Evolutionary conservation across 371 early-diverging fungal genomes (phyloP).

Genomic region (Apophysomyces trapeziformis): DNA sequence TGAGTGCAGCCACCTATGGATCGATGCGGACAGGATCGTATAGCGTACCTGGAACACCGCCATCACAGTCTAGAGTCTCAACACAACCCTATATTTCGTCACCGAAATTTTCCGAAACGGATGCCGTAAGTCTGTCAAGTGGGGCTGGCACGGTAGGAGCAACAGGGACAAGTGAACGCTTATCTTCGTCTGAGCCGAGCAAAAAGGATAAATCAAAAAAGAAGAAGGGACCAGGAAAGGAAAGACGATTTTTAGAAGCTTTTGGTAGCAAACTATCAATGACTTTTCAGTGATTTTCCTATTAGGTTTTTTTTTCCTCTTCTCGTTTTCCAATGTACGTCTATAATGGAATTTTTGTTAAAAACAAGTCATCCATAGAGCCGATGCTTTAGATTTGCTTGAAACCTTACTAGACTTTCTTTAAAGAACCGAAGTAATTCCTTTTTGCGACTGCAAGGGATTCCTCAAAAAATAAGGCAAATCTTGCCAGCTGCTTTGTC

Average conservation of each 20-base stretch:
- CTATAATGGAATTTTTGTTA: conserved; percentile 8
- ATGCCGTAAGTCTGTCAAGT: conserved; percentile 1
- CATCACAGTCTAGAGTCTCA: conserved; percentile 17
- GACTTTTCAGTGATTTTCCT: conserved; percentile 24
- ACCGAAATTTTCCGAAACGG: conserved; percentile 2
- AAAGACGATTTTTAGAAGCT: conserved; percentile 18
- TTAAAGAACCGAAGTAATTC: no score
- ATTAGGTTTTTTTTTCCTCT: background rate
- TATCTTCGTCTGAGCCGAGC: conserved; percentile 10
- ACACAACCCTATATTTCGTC: conserved; percentile 15
- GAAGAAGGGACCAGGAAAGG: conserved; percentile 21
- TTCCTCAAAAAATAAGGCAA: no score
- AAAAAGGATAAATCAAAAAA: conserved; percentile 24
- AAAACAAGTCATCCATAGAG: background rate
- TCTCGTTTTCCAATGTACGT: conserved; percentile 3
- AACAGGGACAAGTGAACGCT: background rate
- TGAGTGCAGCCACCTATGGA: background rate
- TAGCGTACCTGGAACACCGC: conserved; percentile 24
- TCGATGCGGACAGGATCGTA: conserved; percentile 12
- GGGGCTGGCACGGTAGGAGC: background rate
- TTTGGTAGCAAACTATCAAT: conserved; percentile 33
- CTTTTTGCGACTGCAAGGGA: no score
- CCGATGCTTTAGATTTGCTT: background rate
- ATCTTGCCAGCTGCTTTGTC: no score
- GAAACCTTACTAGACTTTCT: no score